Evolutionary conservation across 2,329 filamentous ascomycete species (phyloP).

Genomic region (Stromatinia cepivora): DNA sequence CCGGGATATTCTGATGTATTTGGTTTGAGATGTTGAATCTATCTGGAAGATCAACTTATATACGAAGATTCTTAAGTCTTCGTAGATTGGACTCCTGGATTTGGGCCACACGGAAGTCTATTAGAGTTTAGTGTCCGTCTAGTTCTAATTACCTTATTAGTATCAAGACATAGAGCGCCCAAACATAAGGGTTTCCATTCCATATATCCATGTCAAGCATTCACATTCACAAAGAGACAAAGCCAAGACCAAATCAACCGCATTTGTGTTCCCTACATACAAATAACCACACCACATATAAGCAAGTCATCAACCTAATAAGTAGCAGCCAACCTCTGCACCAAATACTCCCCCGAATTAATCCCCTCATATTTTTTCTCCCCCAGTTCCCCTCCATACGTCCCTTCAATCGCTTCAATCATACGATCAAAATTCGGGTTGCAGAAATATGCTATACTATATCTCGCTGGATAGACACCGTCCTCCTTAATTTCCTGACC

Average conservation of each 20-base stretch:
- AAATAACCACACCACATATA: background rate
- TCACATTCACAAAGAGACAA: no score
- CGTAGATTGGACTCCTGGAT: background rate
- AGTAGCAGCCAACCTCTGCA: constrained; percentile 75
- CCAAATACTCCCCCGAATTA: constrained; percentile 78
- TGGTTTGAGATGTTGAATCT: background rate
- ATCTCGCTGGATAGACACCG: constrained; percentile 67
- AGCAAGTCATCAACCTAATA: constrained; percentile 46
- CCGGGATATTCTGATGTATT: no score
- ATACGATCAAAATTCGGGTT: constrained; percentile 64
- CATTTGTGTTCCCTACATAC: background rate
- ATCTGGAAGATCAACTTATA: background rate
- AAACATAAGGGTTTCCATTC: no score
- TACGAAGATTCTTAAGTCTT: background rate
- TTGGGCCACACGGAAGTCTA: background rate
- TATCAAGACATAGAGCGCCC: background rate
- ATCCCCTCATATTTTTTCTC: constrained; percentile 80
- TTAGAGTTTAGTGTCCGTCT: background rate
- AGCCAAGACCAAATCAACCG: no score
- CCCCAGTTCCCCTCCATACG: constrained; percentile 54
- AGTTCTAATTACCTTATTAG: background rate
- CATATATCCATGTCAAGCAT: background rate
- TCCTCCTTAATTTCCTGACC: constrained; percentile 39
- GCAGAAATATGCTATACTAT: constrained; percentile 84
- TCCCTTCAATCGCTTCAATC: constrained; percentile 67